These are phyloP conservation scores for Blastomyces percursus DNA, from an alignment of 2,329 filamentous ascomycete species.

Conservation along the genomic window DNA sequence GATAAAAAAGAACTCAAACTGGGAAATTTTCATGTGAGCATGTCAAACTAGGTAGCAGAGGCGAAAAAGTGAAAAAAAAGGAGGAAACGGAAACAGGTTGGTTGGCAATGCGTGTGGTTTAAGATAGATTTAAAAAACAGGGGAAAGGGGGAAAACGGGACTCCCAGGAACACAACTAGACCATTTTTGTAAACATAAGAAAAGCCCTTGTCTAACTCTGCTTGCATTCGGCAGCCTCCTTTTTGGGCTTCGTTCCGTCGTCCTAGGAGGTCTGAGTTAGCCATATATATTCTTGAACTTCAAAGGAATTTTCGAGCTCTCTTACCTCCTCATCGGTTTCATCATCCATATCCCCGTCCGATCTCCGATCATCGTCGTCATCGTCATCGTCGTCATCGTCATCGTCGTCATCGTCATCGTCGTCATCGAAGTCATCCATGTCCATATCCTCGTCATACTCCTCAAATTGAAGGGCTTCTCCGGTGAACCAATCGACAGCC, in stretches of 20 bases:
- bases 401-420: slow-evolving; percentile 86
- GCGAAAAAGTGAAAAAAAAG: background rate
- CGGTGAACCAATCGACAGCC: slow-evolving; percentile 98
- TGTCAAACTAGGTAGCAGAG: background rate
- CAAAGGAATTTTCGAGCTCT: slow-evolving; percentile 1
- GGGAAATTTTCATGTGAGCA: background rate
- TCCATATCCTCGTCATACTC: slow-evolving; percentile 79
- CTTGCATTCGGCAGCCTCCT: slow-evolving; percentile 92
- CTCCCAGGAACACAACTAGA: background rate
- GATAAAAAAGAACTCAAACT: background rate
- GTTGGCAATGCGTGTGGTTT: background rate
- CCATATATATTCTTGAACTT: background rate
- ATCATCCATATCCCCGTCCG: slow-evolving; percentile 49
- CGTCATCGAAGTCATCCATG: slow-evolving; percentile 73
- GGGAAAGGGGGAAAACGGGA: background rate
- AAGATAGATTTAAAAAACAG: background rate
- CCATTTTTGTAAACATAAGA: background rate
- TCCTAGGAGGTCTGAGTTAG: slow-evolving; percentile 47
- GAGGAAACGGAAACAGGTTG: background rate
- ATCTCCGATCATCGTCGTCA: slow-evolving; percentile 69
- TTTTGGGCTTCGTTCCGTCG: slow-evolving; percentile 79
- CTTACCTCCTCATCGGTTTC: slow-evolving; percentile 47
- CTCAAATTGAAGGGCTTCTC: slow-evolving; percentile 93
- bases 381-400: slow-evolving; percentile 70
- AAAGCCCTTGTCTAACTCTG: slow-evolving; percentile 55